Evolutionary conservation across 108 stramenopile species (phyloP).

Genomic region (Nitzschia sp.): DNA sequence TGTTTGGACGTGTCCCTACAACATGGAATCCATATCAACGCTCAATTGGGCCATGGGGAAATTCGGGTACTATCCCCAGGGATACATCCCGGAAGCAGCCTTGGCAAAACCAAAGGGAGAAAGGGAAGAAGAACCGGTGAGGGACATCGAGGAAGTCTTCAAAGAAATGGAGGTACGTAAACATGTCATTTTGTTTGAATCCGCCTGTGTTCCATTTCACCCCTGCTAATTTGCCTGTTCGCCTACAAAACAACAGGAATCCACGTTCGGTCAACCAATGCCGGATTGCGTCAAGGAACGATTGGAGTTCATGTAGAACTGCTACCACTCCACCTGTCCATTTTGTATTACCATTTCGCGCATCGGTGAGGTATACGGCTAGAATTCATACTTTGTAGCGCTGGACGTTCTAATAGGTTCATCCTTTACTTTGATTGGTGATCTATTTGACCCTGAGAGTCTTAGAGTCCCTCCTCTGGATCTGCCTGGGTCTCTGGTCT

Average conservation of each 20-base stretch:
- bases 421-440: no score
- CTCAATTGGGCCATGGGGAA: constrained; percentile 30
- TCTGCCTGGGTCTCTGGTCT: no score
- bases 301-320: constrained; percentile 41
- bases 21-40: constrained; percentile 23
- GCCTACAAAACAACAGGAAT: not conserved
- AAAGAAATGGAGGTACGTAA: no score
- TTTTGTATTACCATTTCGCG: no score
- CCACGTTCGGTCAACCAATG: constrained; percentile 17
- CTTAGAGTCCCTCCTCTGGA: no score
- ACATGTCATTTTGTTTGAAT: not conserved
- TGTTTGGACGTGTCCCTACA: constrained; percentile 33
- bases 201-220: not conserved
- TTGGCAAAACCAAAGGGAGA: not conserved
- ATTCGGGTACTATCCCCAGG: constrained; percentile 14
- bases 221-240: not conserved
- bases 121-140: not conserved
- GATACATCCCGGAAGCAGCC: constrained; percentile 20
- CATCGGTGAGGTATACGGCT: no score
- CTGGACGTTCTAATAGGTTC: no score
- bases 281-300: constrained; percentile 32
- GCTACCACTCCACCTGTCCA: no score
- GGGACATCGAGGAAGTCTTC: constrained; percentile 12
- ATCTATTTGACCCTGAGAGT: no score
- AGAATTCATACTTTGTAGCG: no score